phyloP scores from a whole-genome alignment of 2,329 filamentous ascomycete genomes.

The Monilinia aucupariae region DNA sequence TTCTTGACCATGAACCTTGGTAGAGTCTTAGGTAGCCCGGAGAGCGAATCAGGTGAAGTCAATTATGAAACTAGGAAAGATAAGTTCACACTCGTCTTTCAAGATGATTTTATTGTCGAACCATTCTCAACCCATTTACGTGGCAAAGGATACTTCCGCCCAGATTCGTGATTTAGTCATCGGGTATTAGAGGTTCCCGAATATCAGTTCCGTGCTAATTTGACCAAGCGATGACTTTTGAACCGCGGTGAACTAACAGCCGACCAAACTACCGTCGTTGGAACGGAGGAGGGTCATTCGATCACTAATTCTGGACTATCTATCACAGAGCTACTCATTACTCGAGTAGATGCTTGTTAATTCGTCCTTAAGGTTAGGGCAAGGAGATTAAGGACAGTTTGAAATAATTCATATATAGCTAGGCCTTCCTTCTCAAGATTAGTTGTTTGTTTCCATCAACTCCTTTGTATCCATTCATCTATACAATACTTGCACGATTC shows the following conservation, averaged over 20 bases:
- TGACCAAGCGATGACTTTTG: not conserved
- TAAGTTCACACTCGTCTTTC: not conserved
- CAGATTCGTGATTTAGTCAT: not conserved
- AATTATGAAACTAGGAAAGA: slow-evolving; percentile 4
- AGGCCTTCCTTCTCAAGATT: not conserved
- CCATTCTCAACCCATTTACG: not conserved
- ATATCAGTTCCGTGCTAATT: not conserved
- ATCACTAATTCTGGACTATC: not conserved
- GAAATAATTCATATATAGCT: slow-evolving; percentile 9
- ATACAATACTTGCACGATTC: not conserved
- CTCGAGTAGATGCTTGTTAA: slow-evolving; percentile 1
- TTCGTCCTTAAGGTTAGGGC: not conserved
- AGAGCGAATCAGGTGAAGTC: not conserved
- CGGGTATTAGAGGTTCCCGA: not conserved
- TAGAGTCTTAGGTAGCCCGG: not conserved
- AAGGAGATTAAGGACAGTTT: not conserved
- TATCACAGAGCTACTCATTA: not conserved
- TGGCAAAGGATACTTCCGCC: slow-evolving; percentile 15
- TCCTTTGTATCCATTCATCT: not conserved
- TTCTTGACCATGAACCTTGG: too few species aligned
- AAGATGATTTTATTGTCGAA: not conserved
- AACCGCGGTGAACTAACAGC: too few species aligned
- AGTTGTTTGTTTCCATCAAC: not conserved
- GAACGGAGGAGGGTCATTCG: not conserved
- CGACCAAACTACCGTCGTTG: slow-evolving; percentile 13